Conservation (phyloP, 805 yeast genomes). For the Debaryomyces castellii region DNA sequence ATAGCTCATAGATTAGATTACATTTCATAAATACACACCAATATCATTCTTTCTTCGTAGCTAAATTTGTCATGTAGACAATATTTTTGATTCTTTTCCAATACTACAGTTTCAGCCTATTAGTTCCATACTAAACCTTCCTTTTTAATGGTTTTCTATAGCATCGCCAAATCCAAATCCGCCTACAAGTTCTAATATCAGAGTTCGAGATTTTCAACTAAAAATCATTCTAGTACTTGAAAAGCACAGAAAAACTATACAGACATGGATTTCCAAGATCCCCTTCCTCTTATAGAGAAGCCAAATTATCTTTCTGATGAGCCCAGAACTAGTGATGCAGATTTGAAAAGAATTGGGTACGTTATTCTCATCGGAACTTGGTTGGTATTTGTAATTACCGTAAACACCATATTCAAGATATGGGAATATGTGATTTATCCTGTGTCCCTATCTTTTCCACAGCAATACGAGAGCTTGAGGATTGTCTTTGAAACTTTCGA, state of each 20-base stretch:
- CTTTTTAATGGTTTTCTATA: too few relatives aligned
- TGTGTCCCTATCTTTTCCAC: conserved; percentile 13
- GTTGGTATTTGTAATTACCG: conserved; percentile 30
- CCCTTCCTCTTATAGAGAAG: conserved; percentile 8
- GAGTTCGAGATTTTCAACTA: not conserved
- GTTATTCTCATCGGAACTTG: conserved; percentile 28
- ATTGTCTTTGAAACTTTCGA: conserved; percentile 23
- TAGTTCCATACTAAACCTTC: too few relatives aligned
- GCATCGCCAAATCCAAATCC: too few relatives aligned
- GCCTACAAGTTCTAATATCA: not conserved
- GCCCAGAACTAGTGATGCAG: not conserved
- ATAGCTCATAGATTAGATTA: not conserved
- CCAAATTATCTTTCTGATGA: not conserved
- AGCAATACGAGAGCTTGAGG: conserved; percentile 11
- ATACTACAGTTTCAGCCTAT: too few relatives aligned
- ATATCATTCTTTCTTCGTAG: too few relatives aligned
- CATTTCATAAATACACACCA: not conserved
- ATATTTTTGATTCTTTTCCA: too few relatives aligned
- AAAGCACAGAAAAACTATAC: not conserved
- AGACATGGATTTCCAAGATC: conserved; percentile 7
- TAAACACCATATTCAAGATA: conserved; percentile 33
- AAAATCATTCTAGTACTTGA: not conserved
- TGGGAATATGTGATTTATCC: conserved; percentile 38
- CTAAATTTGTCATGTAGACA: too few relatives aligned
- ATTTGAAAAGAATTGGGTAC: conserved; percentile 24